phyloP scores from a whole-genome alignment of 1,284 basidiomycete genomes.

The Microbotryum violaceum region DNA sequence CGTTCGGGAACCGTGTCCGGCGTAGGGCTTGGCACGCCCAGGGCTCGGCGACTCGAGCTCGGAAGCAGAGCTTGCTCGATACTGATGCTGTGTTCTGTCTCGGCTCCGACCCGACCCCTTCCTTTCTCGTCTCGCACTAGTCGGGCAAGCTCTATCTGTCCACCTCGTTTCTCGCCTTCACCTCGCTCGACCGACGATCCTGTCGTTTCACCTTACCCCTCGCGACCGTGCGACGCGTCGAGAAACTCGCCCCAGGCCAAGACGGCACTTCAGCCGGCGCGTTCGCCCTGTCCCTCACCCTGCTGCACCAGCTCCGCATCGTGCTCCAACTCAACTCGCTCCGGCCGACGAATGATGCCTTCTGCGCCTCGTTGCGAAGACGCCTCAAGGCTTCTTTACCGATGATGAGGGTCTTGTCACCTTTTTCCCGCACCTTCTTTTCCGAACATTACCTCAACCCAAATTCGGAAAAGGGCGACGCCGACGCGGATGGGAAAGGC shows the following conservation, averaged over 20 bases:
- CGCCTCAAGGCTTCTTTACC: conserved; percentile 71
- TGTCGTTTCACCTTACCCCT: conserved; percentile 87
- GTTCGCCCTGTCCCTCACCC: conserved; percentile 85
- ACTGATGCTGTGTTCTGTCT: neutral
- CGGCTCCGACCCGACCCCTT: neutral
- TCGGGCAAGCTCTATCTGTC: conserved; percentile 85
- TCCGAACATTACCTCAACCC: conserved; percentile 72
- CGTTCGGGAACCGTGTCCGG: no score
- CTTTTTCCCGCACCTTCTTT: conserved; percentile 86
- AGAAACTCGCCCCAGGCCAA: conserved; percentile 48
- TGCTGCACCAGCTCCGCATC: conserved; percentile 45
- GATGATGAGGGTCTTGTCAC: conserved; percentile 76
- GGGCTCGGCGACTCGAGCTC: neutral
- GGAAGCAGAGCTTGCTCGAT: neutral
- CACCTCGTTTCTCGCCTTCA: conserved; percentile 83
- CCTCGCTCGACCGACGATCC: conserved; percentile 83
- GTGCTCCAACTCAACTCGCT: conserved; percentile 89
- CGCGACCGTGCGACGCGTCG: conserved; percentile 89
- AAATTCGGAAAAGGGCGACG: conserved; percentile 15
- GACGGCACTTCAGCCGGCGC: conserved; percentile 61
- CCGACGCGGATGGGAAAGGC: conserved; percentile 49
- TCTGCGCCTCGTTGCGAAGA: conserved; percentile 81
- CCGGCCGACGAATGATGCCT: conserved; percentile 88
- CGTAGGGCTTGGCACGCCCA: no score
- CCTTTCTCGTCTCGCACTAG: conserved; percentile 44